Conservation (phyloP, 73 alveolate genomes). For the Symbiodinium natans region DNA sequence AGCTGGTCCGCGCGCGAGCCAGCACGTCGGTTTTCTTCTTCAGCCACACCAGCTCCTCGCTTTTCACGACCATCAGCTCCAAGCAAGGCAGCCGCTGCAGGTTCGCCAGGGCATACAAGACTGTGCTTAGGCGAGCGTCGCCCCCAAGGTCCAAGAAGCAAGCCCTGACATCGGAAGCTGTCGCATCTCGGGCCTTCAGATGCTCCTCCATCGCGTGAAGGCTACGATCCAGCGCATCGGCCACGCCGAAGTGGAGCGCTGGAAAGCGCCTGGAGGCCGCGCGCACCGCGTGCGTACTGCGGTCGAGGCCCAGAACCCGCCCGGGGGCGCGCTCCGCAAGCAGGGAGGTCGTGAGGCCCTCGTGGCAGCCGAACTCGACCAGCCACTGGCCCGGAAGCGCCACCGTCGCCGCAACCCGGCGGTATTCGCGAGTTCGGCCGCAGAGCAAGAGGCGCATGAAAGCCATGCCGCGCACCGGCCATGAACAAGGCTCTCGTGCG, state of each 20-base stretch:
- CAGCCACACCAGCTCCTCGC: slow-evolving; percentile 10
- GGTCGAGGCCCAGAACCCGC: slow-evolving; percentile 50
- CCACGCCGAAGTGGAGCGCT: neutral
- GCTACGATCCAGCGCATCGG: neutral
- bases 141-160: slow-evolving; percentile 74
- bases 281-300: slow-evolving; percentile 29
- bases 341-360: slow-evolving; percentile 43
- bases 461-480: neutral
- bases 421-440: slow-evolving; percentile 81
- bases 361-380: slow-evolving; percentile 60
- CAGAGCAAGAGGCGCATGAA: neutral
- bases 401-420: slow-evolving; percentile 53
- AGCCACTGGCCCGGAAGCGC: slow-evolving; percentile 4
- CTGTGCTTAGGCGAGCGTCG: slow-evolving; percentile 35
- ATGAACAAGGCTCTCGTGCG: neutral
- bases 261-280: slow-evolving; percentile 12
- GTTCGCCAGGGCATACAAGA: slow-evolving; percentile 29
- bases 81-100: neutral
- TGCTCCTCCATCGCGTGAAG: neutral
- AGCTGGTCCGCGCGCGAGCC: too few species aligned
- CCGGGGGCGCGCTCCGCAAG: neutral
- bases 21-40: neutral
- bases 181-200: neutral
- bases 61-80: slow-evolving; percentile 12
- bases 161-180: neutral